Percentiles rank a stretch among this genome's conserved stretches.
Conservation (phyloP, 1,284 basidiomycete species). For the Malassezia japonica region DNA sequence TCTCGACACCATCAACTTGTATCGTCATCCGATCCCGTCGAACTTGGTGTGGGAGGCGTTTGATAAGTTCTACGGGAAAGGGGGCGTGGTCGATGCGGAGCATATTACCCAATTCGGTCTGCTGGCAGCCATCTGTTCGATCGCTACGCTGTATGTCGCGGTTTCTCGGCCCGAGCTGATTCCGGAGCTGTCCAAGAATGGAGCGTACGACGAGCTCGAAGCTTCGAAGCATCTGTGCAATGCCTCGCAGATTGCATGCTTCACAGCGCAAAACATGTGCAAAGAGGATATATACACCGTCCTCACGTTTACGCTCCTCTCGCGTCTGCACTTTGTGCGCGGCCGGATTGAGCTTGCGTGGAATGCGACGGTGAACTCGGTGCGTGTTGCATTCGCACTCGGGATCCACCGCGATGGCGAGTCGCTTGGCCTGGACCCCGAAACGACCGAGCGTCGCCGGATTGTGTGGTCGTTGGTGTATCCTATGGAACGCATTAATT, state of each 20-base stretch:
- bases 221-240: conserved; percentile 25
- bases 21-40: conserved; percentile 10
- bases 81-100: background rate
- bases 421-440: conserved; percentile 23
- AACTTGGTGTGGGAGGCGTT: background rate
- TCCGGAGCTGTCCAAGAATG: conserved; percentile 15
- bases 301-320: conserved; percentile 25
- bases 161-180: background rate
- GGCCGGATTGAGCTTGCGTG: conserved; percentile 33
- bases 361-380: conserved; percentile 24
- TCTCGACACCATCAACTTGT: conserved; percentile 7
- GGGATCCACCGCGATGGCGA: conserved; percentile 43
- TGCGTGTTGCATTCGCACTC: conserved; percentile 30
- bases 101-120: conserved; percentile 5
- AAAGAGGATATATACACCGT: conserved; percentile 34
- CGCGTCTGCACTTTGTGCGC: conserved; percentile 33
- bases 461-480: conserved; percentile 35
- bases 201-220: conserved; percentile 20
- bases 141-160: conserved; percentile 4
- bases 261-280: conserved; percentile 27
- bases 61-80: background rate
- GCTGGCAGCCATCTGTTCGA: background rate
- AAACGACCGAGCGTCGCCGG: conserved; percentile 30
- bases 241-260: conserved; percentile 24
- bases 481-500: conserved; percentile 26